Evolutionary conservation across 345 rosid species (phyloP).

Genomic region (Salix suchowensis): DNA sequence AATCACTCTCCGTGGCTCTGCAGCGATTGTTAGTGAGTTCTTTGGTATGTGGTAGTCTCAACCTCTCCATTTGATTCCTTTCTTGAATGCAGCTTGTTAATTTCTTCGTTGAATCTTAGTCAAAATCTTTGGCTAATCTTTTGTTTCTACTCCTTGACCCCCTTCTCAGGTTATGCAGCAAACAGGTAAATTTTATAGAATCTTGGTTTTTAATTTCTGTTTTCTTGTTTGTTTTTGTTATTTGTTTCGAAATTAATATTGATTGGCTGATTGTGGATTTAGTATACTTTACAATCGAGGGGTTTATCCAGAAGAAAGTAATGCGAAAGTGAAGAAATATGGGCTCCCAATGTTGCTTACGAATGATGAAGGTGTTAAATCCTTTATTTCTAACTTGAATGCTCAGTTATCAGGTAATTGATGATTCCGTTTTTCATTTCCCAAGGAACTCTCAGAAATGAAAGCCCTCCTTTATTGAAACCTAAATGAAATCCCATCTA

Average conservation of each 20-base stretch:
- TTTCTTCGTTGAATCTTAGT: neutral
- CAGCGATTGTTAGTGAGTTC: constrained; percentile 95
- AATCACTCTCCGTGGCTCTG: constrained; percentile 94
- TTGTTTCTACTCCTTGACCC: neutral
- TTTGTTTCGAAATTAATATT: constrained; percentile 1
- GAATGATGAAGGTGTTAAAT: constrained; percentile 80
- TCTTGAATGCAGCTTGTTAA: neutral
- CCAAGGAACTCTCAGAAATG: neutral
- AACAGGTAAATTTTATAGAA: constrained; percentile 54
- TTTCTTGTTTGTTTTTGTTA: neutral
- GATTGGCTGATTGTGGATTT: constrained; percentile 12
- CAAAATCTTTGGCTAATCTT: constrained; percentile 7
- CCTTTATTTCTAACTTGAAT: constrained; percentile 61
- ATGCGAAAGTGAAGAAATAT: constrained; percentile 87
- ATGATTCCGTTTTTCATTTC: neutral
- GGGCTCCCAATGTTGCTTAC: constrained; percentile 92
- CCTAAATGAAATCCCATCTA: neutral
- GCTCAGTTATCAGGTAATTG: constrained; percentile 74
- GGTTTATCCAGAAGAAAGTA: constrained; percentile 91
- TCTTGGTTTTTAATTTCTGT: neutral
- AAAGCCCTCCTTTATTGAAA: neutral
- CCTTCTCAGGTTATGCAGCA: constrained; percentile 81
- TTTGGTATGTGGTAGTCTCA: constrained; percentile 46
- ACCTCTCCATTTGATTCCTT: neutral
- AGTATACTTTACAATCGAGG: constrained; percentile 95